Evolutionary conservation across 1,284 basidiomycete genomes (phyloP), one percentile per base, ranked within the genome.

Genomic region (Porphyrellus sp.): DNA sequence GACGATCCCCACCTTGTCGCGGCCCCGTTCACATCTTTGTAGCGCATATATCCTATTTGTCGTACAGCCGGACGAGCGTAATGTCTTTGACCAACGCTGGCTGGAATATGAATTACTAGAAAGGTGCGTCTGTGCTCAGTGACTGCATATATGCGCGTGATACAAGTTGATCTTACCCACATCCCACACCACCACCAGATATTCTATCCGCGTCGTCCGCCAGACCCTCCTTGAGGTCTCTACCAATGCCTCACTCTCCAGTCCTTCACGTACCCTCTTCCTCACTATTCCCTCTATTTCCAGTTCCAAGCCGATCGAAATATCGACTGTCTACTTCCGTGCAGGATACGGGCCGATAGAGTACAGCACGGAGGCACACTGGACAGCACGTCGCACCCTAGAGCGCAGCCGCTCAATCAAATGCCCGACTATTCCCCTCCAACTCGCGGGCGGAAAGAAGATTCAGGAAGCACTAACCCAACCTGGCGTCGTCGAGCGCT

Each of bases 361-460:
- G 70, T 95, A 91, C 70, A 79, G 82, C 0, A 78, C 81, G 0
- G 65, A 76, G 0, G 43, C 68, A 4, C 72, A 83, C 21, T 98
- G 92, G 76, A 68, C 74, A 4, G 88, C 84, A 2, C 85, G 95
- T 3, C 79, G 89, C 60, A 70, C 81, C 15, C 77, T 98, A 23
- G 93, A 98, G 66, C 75, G 82, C 25, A 89, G 87, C 15, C 73
- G 70, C 33, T 93, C 97, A 0, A 94, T 97, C 76, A 97, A 98
- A 63, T 99, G 95, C 64, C 96, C 96, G 0, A 85, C 84, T 2
- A 82, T 98, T 59, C 86, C 91, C 2, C 79, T 98, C 5, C 97
- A 99, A 64, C 83, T 99, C 4, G 93, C 94, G 0, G 97, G 96
- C 0, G 88, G 90, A 1, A 99, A 99, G 75, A 98, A 98, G 69